Evolutionary conservation across 768 basidiomycete genomes (phyloP).

Genomic region (Leccinum uliginosum): DNA sequence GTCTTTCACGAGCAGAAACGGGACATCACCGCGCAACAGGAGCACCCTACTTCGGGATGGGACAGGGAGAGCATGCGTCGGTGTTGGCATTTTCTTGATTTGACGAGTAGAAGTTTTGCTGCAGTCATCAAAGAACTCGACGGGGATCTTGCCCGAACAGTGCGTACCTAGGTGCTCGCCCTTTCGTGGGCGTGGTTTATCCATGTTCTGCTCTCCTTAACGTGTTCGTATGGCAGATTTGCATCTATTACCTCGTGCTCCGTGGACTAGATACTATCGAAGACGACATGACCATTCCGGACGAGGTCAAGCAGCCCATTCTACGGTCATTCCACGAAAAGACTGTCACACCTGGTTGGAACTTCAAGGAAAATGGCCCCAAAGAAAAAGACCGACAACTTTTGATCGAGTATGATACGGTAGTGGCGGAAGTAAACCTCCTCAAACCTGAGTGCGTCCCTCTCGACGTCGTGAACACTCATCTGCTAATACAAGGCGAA

Average conservation of each 20-base stretch:
- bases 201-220: neutral
- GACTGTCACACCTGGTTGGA: slow-evolving; percentile 82
- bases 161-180: slow-evolving; percentile 40
- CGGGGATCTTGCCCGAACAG: slow-evolving; percentile 88
- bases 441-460: slow-evolving; percentile 54
- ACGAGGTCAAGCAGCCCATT: slow-evolving; percentile 79
- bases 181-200: neutral
- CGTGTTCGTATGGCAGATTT: slow-evolving; percentile 54
- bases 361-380: slow-evolving; percentile 74
- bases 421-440: slow-evolving; percentile 75
- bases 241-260: slow-evolving; percentile 91
- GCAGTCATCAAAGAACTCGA: slow-evolving; percentile 95
- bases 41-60: slow-evolving; percentile 82
- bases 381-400: slow-evolving; percentile 86
- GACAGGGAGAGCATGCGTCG: slow-evolving; percentile 80
- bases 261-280: slow-evolving; percentile 96
- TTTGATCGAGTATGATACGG: slow-evolving; percentile 74
- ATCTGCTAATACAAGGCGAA: slow-evolving; percentile 3
- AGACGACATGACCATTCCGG: slow-evolving; percentile 95
- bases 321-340: slow-evolving; percentile 79
- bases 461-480: neutral
- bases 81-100: slow-evolving; percentile 88
- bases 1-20: slow-evolving; percentile 78
- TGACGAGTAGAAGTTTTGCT: slow-evolving; percentile 85
- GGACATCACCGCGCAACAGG: slow-evolving; percentile 71